Evolutionary conservation across 208 protist species (phyloP), one percentile per base, ranked within the genome.

Genomic region (Wallacemonas rigidus): DNA sequence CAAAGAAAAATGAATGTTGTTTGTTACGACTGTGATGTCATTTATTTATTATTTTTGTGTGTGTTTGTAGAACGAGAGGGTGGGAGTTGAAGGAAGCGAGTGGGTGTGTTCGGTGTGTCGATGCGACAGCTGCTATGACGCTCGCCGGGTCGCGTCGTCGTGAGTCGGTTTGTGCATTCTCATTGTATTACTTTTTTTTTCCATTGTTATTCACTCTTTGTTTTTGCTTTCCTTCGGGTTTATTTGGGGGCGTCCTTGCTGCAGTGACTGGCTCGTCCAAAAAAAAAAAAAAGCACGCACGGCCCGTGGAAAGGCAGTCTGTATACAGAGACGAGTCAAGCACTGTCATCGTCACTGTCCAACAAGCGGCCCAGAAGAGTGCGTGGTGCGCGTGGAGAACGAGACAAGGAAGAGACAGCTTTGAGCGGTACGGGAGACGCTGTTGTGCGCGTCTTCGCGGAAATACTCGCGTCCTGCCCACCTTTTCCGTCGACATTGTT

Each of bases 311-410:
- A 26, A 26, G 0, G 26, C 0, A 26, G 26, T 0, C 26, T 26
- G 26, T 26, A 26, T 26, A 26, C 26, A 50, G 45, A 50, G 45
- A 12, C 8, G 12, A 50, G 45, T 50, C 45, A 50, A 50, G 12
- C 50, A 8, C 43, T n/a, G 57, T 69, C 64, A 40, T 69, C 64
- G 26, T 69, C 64, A 26, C 38, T 58, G 64, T 69, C 64, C 51
- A 17, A 38, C 43, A 65, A 35, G n/a, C 43, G 60, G 43, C 1
- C 50, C 12, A 65, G 60, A 6, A 65, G 41, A 3, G 60, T 53
- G 12, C 60, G 40, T 11, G 60, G 36, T 45, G 60, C 45, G 8
- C 45, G 45, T 0, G 45, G 26, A 26, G 26, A 26, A 26, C 26
- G 26, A 26, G 26, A 26, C 26, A 26, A 50, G 6, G 45, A 50